These are phyloP conservation scores for Closterium sp. DNA, from an alignment of 139 green algal genomes.

Conservation along the genomic window DNA sequence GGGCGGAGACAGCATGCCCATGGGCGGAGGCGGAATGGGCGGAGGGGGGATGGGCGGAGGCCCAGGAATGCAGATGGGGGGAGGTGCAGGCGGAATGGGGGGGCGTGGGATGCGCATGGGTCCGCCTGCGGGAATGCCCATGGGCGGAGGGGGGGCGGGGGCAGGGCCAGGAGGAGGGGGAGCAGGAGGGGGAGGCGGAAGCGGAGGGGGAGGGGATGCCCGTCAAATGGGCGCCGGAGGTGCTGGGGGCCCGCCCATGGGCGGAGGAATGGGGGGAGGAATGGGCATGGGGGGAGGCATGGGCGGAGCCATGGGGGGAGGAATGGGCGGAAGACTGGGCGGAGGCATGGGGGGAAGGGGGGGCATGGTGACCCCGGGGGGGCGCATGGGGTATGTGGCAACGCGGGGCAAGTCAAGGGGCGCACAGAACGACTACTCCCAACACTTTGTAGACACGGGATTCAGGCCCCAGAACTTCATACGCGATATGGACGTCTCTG, in stretches of 20 bases:
- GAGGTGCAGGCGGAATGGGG: conserved; percentile 3
- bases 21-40: not conserved
- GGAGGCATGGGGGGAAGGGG: conserved; percentile 7
- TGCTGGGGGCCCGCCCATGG: not conserved
- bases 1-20: not conserved
- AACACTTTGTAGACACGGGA: conserved; percentile 84
- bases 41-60: not conserved
- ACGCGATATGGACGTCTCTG: conserved; percentile 63
- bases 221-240: not conserved
- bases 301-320: not conserved
- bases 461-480: conserved; percentile 79
- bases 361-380: not conserved
- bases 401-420: conserved; percentile 31
- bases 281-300: not conserved
- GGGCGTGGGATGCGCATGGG: not conserved
- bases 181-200: not conserved
- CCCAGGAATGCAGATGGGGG: not conserved
- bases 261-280: not conserved
- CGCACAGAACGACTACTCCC: conserved; percentile 76
- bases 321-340: not conserved
- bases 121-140: not conserved
- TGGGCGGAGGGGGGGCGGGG: not conserved
- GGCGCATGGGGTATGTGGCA: conserved; percentile 26
- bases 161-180: not conserved
- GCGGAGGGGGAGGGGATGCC: conserved; percentile 1